Conservation (phyloP, 805 yeast genomes). For the Teunomyces atbi region DNA sequence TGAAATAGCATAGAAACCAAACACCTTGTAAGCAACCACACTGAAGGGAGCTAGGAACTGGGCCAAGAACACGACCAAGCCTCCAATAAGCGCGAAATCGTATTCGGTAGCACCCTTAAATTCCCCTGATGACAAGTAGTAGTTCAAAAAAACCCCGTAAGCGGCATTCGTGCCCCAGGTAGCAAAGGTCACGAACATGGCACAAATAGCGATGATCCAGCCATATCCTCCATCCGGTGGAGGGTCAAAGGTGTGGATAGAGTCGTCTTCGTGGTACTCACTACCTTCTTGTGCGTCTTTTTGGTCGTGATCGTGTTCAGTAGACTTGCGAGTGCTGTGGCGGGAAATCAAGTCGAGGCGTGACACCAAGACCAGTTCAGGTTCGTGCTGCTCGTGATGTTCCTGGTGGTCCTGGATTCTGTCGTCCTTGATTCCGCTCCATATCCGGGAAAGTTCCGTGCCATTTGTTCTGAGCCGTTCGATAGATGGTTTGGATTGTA, state of each 20-base stretch:
- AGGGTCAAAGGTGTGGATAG: not conserved
- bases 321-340: slow-evolving; percentile 5
- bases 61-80: slow-evolving; percentile 49
- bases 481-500: not conserved
- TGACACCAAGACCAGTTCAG: slow-evolving; percentile 15
- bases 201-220: slow-evolving; percentile 54
- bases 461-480: slow-evolving; percentile 9
- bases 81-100: slow-evolving; percentile 54
- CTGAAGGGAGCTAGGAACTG: slow-evolving; percentile 57
- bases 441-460: slow-evolving; percentile 15
- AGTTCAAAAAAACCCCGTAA: slow-evolving; percentile 57
- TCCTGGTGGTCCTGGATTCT: slow-evolving; percentile 14
- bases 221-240: slow-evolving; percentile 49
- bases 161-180: slow-evolving; percentile 61
- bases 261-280: not conserved
- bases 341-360: slow-evolving; percentile 17
- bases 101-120: slow-evolving; percentile 46
- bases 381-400: slow-evolving; percentile 11
- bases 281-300: slow-evolving; percentile 4
- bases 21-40: slow-evolving; percentile 43
- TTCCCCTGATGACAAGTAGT: slow-evolving; percentile 38
- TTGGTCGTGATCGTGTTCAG: slow-evolving; percentile 1
- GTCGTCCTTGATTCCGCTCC: slow-evolving; percentile 24
- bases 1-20: slow-evolving; percentile 51
- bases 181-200: slow-evolving; percentile 43